These are phyloP conservation scores for Sporothrix dimorphospora DNA, from an alignment of 2,329 filamentous ascomycete genomes.

Conservation along the genomic window DNA sequence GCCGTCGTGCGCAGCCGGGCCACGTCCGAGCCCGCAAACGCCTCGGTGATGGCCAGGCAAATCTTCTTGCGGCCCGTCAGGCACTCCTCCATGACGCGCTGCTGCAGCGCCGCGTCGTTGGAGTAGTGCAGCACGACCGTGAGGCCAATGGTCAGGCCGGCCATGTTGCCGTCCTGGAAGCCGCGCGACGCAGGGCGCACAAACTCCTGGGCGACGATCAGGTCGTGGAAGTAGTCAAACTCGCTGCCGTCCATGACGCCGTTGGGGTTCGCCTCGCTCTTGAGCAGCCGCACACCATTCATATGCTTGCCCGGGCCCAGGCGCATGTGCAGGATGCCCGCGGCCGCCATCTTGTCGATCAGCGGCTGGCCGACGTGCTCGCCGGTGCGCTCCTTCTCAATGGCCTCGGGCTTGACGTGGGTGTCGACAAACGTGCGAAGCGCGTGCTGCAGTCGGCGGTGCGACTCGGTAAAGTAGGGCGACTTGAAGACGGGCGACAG, in stretches of 20 bases:
- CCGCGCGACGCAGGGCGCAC: conserved; percentile 72
- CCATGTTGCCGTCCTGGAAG: conserved; percentile 86
- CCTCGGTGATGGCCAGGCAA: conserved; percentile 84
- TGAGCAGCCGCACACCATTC: conserved; percentile 67
- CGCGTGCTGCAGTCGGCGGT: conserved; percentile 68
- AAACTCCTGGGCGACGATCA: conserved; percentile 76
- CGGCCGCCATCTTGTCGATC: conserved; percentile 76
- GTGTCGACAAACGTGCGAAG: conserved; percentile 73
- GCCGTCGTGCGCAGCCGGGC: conserved; percentile 79
- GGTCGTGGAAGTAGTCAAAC: conserved; percentile 86
- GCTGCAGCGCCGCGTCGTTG: conserved; percentile 66
- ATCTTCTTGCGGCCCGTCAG: conserved; percentile 85
- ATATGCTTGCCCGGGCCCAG: conserved; percentile 82
- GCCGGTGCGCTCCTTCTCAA: conserved; percentile 74
- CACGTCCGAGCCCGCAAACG: conserved; percentile 83
- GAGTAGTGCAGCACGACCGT: conserved; percentile 81
- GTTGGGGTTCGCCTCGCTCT: conserved; percentile 39
- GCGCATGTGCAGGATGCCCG: conserved; percentile 77
- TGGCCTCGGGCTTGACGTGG: conserved; percentile 73
- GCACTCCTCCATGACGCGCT: conserved; percentile 70
- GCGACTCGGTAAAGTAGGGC: conserved; percentile 74
- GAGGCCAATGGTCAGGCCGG: conserved; percentile 81
- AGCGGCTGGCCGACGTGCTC: conserved; percentile 71
- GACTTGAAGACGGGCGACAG: conserved; percentile 74
- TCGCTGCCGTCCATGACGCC: conserved; percentile 75